A percentile compares a stretch with the other conserved stretches of the same genome.
phyloP scores from a whole-genome alignment of 345 rosid species.

The Litchi chinensis region DNA sequence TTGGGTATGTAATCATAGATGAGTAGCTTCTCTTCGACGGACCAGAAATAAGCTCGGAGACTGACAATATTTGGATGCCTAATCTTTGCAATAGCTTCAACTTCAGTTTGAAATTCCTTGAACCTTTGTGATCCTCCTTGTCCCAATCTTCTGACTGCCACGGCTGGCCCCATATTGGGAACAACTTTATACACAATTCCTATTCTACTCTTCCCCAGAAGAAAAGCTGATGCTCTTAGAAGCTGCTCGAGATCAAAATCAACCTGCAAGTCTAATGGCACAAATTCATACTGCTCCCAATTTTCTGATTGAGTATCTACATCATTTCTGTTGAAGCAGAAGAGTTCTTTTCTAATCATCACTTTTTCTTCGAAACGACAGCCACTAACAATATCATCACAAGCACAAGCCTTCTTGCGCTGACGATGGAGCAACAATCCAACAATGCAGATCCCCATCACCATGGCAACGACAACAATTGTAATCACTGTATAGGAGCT shows the following conservation, averaged over 20 bases:
- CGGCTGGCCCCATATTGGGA: conserved; percentile 61
- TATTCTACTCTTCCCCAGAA: conserved; percentile 79
- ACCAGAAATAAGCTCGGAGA: conserved; percentile 92
- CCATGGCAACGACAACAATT: conserved; percentile 34
- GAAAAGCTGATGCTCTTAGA: conserved; percentile 89
- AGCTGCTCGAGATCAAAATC: conserved; percentile 78
- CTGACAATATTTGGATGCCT: conserved; percentile 77
- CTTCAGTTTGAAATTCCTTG: conserved; percentile 85
- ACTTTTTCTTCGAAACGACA: conserved; percentile 42
- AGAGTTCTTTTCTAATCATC: conserved; percentile 44
- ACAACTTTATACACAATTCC: conserved; percentile 89
- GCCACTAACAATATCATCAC: conserved; percentile 28
- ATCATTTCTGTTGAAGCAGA: conserved; percentile 58
- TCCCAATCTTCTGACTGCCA: conserved; percentile 83
- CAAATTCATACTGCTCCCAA: conserved; percentile 62
- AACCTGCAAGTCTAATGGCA: conserved; percentile 58
- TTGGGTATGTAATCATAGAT: conserved; percentile 83
- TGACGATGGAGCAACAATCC: conserved; percentile 48
- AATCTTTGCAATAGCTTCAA: conserved; percentile 82
- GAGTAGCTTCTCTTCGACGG: conserved; percentile 80
- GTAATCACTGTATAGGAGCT: conserved; percentile 5
- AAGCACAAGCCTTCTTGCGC: conserved; percentile 39
- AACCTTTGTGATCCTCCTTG: conserved; percentile 71
- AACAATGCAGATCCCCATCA: conserved; percentile 54
- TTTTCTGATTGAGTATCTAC: conserved; percentile 50